Evolutionary conservation across 345 rosid genomes (phyloP).

Genomic region (Raphanus raphanistrum): DNA sequence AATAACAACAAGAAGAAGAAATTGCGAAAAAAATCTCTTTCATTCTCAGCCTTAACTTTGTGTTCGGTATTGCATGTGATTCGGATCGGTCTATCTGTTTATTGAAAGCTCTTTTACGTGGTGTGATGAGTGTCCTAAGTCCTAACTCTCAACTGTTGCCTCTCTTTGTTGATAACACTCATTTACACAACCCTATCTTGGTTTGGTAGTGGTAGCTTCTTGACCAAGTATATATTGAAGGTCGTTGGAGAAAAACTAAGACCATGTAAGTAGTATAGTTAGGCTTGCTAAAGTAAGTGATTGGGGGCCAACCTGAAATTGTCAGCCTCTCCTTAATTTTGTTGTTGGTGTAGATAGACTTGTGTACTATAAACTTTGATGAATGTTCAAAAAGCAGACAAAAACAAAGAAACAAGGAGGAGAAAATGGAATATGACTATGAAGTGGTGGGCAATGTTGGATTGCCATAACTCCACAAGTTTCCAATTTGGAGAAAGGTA

Average conservation of each 20-base stretch:
- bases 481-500: neutral
- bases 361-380: slow-evolving; percentile 15
- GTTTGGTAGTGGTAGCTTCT: slow-evolving; percentile 22
- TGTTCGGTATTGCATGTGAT: slow-evolving; percentile 39
- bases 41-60: slow-evolving; percentile 32
- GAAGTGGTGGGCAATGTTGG: slow-evolving; percentile 31
- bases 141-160: slow-evolving; percentile 36
- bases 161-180: slow-evolving; percentile 21
- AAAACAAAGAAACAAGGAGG: neutral
- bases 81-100: slow-evolving; percentile 36
- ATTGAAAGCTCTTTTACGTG: slow-evolving; percentile 24
- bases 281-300: slow-evolving; percentile 7
- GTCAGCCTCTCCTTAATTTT: neutral
- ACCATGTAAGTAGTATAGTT: slow-evolving; percentile 1
- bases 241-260: slow-evolving; percentile 14
- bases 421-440: slow-evolving; percentile 37
- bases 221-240: slow-evolving; percentile 16
- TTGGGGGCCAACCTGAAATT: neutral
- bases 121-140: slow-evolving; percentile 26
- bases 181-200: slow-evolving; percentile 17
- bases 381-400: neutral
- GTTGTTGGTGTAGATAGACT: slow-evolving; percentile 16
- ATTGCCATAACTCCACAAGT: slow-evolving; percentile 33
- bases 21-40: slow-evolving; percentile 10
- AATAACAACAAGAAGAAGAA: slow-evolving; percentile 7